Base-by-base conservation (phyloP, 495 filamentous ascomycete species). In the Annulohypoxylon maeteangense region DNA sequence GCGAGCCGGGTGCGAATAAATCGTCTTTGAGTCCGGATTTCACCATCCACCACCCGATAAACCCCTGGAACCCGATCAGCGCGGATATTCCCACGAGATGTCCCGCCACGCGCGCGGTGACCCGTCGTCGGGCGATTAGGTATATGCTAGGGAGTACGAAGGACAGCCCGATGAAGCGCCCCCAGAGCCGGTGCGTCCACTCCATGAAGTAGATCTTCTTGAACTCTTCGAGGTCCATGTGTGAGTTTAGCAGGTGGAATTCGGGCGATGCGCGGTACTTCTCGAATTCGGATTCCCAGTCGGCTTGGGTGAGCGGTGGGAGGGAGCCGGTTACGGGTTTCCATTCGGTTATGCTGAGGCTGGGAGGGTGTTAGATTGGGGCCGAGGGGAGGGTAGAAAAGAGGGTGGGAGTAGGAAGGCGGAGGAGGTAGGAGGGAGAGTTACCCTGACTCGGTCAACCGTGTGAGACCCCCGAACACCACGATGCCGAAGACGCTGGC, bases 171-270 rank as follows among this genome's bases (percentile, higher is more conserved):
- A 99, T 90, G 58, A 97, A 84, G 50, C 95, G 88, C n/a, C 96
- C 95, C 93, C 95, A 98, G 45, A 97, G 87, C 16, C 95, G 89
- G 81, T 99, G 95, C 4, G 90, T 89, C 96, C 96, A 99, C 86
- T 99, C 95, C 96, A 99, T 98, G 79, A 90, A 98, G 85, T 98
- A 98, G 67, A 99, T 99, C 79, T 93, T 91, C 79, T 98, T 97
- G 82, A 97, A 99, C 76, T 98, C 96, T 32, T 88, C 86, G 32
- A 98, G 82, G 31, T 83, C 90, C 95, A 99, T 99, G 76, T 93
- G 87, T 18, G 93, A 88, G 81, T 99, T 98, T 50, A 99, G 84
- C 29, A 92, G 87, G 73, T 91, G 88, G 84, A 92, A 98, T 81
- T 99, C 95, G 60, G 95, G 95, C 2, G 93, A 96, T 20, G 89